Conservation (phyloP, 768 basidiomycete species). For the Leccinellum luteum region DNA sequence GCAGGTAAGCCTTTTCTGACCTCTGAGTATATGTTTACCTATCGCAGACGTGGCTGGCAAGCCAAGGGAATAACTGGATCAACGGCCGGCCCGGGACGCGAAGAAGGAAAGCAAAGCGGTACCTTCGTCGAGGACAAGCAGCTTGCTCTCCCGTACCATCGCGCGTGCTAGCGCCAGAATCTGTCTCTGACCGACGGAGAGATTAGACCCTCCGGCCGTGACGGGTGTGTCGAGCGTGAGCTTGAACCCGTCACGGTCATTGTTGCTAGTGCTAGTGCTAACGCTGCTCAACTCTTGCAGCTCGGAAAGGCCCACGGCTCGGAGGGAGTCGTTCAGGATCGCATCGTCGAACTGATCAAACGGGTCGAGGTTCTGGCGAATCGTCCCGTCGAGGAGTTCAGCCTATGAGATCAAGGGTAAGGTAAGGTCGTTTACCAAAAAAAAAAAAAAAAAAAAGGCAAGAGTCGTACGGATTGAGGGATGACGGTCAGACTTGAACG, state of each 20-base stretch:
- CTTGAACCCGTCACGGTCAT: not conserved
- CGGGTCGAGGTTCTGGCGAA: slow-evolving; percentile 50
- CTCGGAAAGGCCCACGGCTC: slow-evolving; percentile 37
- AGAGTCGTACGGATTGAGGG: slow-evolving; percentile 33
- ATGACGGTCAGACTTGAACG: slow-evolving; percentile 61
- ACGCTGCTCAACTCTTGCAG: slow-evolving; percentile 27
- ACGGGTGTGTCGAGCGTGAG: slow-evolving; percentile 46
- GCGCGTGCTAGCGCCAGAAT: slow-evolving; percentile 43
- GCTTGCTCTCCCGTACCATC: slow-evolving; percentile 42
- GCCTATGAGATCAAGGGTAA: slow-evolving; percentile 13
- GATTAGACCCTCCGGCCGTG: slow-evolving; percentile 34
- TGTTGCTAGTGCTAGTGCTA: not conserved
- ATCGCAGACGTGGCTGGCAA: slow-evolving; percentile 11
- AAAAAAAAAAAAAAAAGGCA: no score
- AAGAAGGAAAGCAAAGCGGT: not conserved
- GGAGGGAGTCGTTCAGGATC: slow-evolving; percentile 38
- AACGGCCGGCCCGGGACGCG: not conserved
- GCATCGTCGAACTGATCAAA: slow-evolving; percentile 48
- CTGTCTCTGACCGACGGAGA: slow-evolving; percentile 48
- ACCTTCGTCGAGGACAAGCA: slow-evolving; percentile 46
- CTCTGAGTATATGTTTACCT: not conserved
- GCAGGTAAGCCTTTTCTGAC: no score
- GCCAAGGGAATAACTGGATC: not conserved
- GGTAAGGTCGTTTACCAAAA: no score
- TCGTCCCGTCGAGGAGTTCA: slow-evolving; percentile 42